phyloP scores from a whole-genome alignment of 257 asterid species.

The Marsdenia floribunda region DNA sequence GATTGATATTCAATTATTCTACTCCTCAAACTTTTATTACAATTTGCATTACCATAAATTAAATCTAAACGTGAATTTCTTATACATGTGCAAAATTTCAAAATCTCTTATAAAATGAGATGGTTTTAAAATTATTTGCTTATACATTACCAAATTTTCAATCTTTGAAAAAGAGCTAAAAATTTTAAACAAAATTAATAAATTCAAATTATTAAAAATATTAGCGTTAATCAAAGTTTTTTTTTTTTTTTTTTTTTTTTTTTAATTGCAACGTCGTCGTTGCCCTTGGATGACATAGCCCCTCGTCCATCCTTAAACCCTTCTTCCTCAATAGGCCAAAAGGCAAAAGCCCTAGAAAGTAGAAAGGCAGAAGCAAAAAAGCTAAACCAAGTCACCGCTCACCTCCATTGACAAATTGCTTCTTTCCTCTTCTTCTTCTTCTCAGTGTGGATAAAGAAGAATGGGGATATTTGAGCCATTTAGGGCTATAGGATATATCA shows the following conservation, averaged over 20 bases:
- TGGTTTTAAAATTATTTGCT: no score
- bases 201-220: no score
- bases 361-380: not conserved
- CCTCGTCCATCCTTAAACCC: not conserved
- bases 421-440: not conserved
- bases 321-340: not conserved
- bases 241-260: no score
- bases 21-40: no score
- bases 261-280: not conserved
- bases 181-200: no score
- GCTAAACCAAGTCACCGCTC: not conserved
- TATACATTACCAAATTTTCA: no score
- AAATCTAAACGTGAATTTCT: no score
- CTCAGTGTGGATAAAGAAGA: not conserved
- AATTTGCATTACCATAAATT: no score
- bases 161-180: no score
- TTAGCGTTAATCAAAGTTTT: not conserved
- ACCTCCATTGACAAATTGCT: not conserved
- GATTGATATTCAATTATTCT: no score
- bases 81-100: no score
- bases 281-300: not conserved
- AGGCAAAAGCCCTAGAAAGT: not conserved
- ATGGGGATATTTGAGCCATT: constrained; percentile 81
- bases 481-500: constrained; percentile 78
- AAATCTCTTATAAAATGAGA: no score